phyloP scores from a whole-genome alignment of 2,329 filamentous ascomycete species.

The Phialophora expanda region DNA sequence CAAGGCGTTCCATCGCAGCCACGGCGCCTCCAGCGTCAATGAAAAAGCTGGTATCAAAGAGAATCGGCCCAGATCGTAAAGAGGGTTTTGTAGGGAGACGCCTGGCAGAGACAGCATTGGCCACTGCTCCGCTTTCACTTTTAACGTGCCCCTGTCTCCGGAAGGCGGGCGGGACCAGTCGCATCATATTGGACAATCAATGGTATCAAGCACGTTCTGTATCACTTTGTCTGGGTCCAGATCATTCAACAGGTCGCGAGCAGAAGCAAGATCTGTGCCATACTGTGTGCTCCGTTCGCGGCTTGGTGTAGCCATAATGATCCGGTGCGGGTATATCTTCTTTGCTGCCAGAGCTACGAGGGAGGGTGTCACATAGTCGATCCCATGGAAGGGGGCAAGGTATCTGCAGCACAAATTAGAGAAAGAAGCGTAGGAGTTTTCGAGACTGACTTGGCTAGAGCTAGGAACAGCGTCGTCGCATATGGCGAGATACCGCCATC shows the following conservation, averaged over 20 bases:
- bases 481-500: slow-evolving; percentile 75
- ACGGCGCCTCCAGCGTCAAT: neutral
- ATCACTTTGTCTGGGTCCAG: slow-evolving; percentile 67
- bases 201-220: slow-evolving; percentile 62
- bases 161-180: too few species aligned
- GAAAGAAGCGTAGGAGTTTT: neutral
- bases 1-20: neutral
- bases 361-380: slow-evolving; percentile 82
- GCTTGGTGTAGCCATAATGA: slow-evolving; percentile 70
- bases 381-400: slow-evolving; percentile 78
- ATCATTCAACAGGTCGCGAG: slow-evolving; percentile 52
- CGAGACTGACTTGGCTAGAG: slow-evolving; percentile 64
- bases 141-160: neutral
- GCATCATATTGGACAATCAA: slow-evolving; percentile 31
- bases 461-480: slow-evolving; percentile 77
- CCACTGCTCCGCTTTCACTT: neutral
- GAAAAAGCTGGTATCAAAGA: neutral
- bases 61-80: neutral
- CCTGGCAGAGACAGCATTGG: neutral
- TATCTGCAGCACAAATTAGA: slow-evolving; percentile 50
- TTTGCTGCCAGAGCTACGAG: slow-evolving; percentile 79
- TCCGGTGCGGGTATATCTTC: slow-evolving; percentile 87
- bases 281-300: slow-evolving; percentile 90
- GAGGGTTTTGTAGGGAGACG: neutral
- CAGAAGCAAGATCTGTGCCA: slow-evolving; percentile 77